A percentile compares a stretch with the other conserved stretches of the same genome.
Conservation (phyloP, 1,139 yeast species). For the Ogataea hybrid region DNA sequence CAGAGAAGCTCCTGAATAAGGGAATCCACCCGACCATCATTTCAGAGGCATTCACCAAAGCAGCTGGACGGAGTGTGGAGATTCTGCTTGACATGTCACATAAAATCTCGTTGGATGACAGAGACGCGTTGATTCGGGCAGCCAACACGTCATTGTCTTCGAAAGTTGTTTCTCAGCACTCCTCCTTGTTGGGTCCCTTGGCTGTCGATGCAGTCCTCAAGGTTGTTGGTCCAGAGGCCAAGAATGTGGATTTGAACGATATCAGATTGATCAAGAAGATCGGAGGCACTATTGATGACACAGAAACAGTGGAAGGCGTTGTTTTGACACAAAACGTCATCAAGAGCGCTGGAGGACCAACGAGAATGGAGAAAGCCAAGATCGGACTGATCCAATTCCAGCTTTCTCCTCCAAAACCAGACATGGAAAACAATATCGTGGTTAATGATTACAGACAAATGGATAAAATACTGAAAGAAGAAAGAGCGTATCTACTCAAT, state of each 20-base stretch:
- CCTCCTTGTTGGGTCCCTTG: constrained; percentile 82
- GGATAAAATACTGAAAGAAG: constrained; percentile 98
- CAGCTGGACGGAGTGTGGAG: constrained; percentile 85
- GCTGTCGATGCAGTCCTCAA: constrained; percentile 91
- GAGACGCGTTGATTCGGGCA: constrained; percentile 82
- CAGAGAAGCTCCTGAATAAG: constrained; percentile 81
- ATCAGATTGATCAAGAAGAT: constrained; percentile 88
- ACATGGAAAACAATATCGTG: constrained; percentile 95
- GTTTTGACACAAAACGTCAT: constrained; percentile 88
- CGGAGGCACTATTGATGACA: constrained; percentile 97
- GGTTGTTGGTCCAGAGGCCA: constrained; percentile 45
- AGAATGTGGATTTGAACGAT: constrained; percentile 82
- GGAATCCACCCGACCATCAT: constrained; percentile 96
- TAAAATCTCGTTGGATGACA: constrained; percentile 69
- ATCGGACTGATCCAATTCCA: constrained; percentile 95
- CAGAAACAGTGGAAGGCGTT: constrained; percentile 89
- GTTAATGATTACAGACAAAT: constrained; percentile 98
- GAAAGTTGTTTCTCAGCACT: constrained; percentile 92
- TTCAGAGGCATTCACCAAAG: constrained; percentile 93
- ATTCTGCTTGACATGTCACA: constrained; percentile 82
- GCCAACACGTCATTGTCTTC: constrained; percentile 93
- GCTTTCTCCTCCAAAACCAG: constrained; percentile 98
- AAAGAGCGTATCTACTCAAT: constrained; percentile 89
- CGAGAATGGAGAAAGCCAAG: constrained; percentile 88
- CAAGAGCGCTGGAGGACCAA: constrained; percentile 94